These are phyloP conservation scores for Cyberlindnera maritima DNA, from an alignment of 805 yeast species.

Conservation along the genomic window DNA sequence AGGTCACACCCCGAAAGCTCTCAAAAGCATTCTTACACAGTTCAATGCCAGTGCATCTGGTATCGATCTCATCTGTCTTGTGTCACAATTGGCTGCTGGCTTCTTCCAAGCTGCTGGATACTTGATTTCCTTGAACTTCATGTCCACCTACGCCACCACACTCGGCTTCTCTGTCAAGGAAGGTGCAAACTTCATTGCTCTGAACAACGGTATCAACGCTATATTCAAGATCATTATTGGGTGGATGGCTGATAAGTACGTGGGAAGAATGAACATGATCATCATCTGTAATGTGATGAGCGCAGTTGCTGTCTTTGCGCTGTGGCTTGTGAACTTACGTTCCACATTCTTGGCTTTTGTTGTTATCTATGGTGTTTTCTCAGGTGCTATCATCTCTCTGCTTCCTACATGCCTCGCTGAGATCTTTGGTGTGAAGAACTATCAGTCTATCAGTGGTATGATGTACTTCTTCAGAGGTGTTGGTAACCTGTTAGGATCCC, in stretches of 20 bases:
- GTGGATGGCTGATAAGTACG: slow-evolving; percentile 33
- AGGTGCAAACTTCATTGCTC: slow-evolving; percentile 35
- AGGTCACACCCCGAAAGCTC: slow-evolving; percentile 1
- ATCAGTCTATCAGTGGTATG: slow-evolving; percentile 34
- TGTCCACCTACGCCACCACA: slow-evolving; percentile 34
- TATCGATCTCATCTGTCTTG: slow-evolving; percentile 5
- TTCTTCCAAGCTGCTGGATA: slow-evolving; percentile 36
- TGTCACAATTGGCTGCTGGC: slow-evolving; percentile 23
- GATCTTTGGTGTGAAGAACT: slow-evolving; percentile 32
- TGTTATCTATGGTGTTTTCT: slow-evolving; percentile 34
- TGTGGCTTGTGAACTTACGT: slow-evolving; percentile 35
- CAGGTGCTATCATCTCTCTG: slow-evolving; percentile 35
- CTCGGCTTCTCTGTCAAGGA: slow-evolving; percentile 30
- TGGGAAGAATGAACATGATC: slow-evolving; percentile 42
- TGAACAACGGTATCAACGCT: slow-evolving; percentile 35
- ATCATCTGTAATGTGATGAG: slow-evolving; percentile 36
- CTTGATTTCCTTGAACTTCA: slow-evolving; percentile 32
- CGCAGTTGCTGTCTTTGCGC: slow-evolving; percentile 31
- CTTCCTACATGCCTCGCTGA: slow-evolving; percentile 35
- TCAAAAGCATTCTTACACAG: slow-evolving; percentile 6
- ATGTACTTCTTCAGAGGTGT: slow-evolving; percentile 35
- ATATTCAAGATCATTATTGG: slow-evolving; percentile 34
- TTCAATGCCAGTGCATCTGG: slow-evolving; percentile 8
- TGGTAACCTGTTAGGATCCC: slow-evolving; percentile 35
- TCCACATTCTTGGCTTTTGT: slow-evolving; percentile 32